Evolutionary conservation across 768 basidiomycete species (phyloP).

Genomic region (Hemileccinum rubropunctum): DNA sequence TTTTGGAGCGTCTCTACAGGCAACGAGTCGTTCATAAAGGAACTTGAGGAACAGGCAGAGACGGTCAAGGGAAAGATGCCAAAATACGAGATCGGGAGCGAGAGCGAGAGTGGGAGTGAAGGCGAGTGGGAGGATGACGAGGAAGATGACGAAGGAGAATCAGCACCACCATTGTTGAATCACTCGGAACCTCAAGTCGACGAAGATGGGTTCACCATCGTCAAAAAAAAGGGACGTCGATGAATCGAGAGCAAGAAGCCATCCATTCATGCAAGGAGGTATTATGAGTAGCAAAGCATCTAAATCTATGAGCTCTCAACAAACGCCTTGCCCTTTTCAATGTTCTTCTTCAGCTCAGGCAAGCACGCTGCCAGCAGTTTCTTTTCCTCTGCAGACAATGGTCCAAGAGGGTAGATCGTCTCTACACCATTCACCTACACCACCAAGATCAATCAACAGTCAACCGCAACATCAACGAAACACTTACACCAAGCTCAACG

Average conservation of each 20-base stretch:
- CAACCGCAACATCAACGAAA: background rate
- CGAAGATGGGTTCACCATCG: slow-evolving; percentile 89
- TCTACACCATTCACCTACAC: slow-evolving; percentile 78
- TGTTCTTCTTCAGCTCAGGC: slow-evolving; percentile 96
- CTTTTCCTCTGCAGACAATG: slow-evolving; percentile 78
- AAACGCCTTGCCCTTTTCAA: slow-evolving; percentile 89
- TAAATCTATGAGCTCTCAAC: slow-evolving; percentile 43
- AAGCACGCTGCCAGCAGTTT: slow-evolving; percentile 82
- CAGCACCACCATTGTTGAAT: slow-evolving; percentile 57
- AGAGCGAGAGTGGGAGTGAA: slow-evolving; percentile 41
- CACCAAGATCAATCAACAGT: slow-evolving; percentile 9
- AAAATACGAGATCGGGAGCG: slow-evolving; percentile 40
- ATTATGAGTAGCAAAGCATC: slow-evolving; percentile 16
- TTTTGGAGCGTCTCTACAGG: slow-evolving; percentile 56
- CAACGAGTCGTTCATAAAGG: slow-evolving; percentile 47
- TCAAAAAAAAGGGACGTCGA: slow-evolving; percentile 55
- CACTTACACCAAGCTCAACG: slow-evolving; percentile 87
- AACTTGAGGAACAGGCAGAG: slow-evolving; percentile 65
- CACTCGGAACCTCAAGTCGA: slow-evolving; percentile 70
- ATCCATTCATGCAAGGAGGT: slow-evolving; percentile 18
- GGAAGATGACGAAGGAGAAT: slow-evolving; percentile 44
- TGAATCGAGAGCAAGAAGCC: slow-evolving; percentile 23
- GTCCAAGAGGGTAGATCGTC: slow-evolving; percentile 86
- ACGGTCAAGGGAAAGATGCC: slow-evolving; percentile 55
- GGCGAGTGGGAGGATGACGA: slow-evolving; percentile 39